phyloP scores from a whole-genome alignment of 345 rosid species.

The Aquilaria sinensis region DNA sequence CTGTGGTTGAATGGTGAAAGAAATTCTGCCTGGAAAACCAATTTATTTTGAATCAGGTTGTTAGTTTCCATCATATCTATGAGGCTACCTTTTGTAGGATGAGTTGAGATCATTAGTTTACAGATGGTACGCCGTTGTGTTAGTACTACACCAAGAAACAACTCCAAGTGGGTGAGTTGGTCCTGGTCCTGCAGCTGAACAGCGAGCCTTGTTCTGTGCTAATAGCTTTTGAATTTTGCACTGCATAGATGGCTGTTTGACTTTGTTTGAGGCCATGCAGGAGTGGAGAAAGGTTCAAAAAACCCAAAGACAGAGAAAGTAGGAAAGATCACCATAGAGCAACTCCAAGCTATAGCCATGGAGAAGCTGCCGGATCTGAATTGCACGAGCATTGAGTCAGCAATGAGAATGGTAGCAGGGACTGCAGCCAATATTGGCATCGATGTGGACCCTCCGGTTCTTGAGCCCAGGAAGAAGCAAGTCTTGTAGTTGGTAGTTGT shows the following conservation, averaged over 20 bases:
- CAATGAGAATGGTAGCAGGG: slow-evolving; percentile 89
- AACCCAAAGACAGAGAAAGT: slow-evolving; percentile 69
- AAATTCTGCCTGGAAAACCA: no score
- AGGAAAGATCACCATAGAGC: slow-evolving; percentile 68
- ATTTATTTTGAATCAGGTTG: no score
- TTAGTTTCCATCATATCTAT: no score
- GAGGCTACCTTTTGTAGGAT: no score
- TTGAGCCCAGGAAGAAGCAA: slow-evolving; percentile 63
- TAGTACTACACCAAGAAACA: no score
- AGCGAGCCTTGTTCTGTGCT: no score
- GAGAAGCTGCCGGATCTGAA: slow-evolving; percentile 88
- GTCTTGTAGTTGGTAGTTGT: slow-evolving; percentile 19
- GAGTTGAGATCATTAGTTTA: no score
- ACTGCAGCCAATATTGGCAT: slow-evolving; percentile 96
- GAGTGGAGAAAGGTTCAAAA: slow-evolving; percentile 83
- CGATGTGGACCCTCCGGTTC: slow-evolving; percentile 82
- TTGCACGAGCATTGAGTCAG: slow-evolving; percentile 71
- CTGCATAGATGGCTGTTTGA: slow-evolving; percentile 1
- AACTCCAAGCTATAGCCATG: slow-evolving; percentile 54
- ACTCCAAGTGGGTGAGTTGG: no score
- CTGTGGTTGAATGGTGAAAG: no score
- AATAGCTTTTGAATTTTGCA: no score
- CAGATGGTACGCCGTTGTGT: no score
- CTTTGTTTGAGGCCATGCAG: slow-evolving; percentile 27
- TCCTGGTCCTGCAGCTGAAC: no score